Evolutionary conservation across 345 rosid genomes (phyloP), one percentile per base, ranked within the genome.

Genomic region (Populus davidiana): DNA sequence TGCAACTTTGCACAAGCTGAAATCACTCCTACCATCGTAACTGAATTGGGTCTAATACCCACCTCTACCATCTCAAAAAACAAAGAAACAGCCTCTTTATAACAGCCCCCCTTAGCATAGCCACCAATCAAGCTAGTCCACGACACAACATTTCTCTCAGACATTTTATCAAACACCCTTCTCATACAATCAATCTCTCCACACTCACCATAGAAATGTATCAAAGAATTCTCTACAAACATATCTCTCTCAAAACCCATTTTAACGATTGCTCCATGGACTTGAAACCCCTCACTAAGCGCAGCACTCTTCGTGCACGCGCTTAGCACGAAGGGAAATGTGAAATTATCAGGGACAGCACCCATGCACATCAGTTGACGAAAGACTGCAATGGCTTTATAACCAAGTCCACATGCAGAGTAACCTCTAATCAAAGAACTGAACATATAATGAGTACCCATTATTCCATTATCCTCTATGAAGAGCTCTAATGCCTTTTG

Each of bases 71-170:
- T 89, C 76, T 81, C 71, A 38, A 88, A 90, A 80, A 89, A 89
- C 82, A 87, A 84, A 16, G 81, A 85, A 83, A 88, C 86, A 18
- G 95, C 91, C 21, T 88, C 87, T 81, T 81, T 78, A 0, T 89
- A 84, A 23, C 74, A 65, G 35, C 79, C 84, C 78, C 79, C 77
- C 73, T 90, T 84, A 3, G 83, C 87, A 72, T 87, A 89, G 52
- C 90, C 91, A 29, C 90, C 88, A 83, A 91, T 91, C 83, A 91
- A 62, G 77, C 93, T 91, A 23, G 95, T 91, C 95, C 95, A 91
- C 1, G 93, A 87, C 70, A 91, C 93, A 4, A 88, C 91, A 75
- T 91, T 91, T 75, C 87, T 87, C 1, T 80, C 82, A 56, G 78
- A 59, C 91, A 91, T 91, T 89, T 87, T 21, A 69, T 88, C 95